These are phyloP conservation scores for Multifurca ochricompacta DNA, from an alignment of 768 basidiomycete genomes.

Conservation along the genomic window DNA sequence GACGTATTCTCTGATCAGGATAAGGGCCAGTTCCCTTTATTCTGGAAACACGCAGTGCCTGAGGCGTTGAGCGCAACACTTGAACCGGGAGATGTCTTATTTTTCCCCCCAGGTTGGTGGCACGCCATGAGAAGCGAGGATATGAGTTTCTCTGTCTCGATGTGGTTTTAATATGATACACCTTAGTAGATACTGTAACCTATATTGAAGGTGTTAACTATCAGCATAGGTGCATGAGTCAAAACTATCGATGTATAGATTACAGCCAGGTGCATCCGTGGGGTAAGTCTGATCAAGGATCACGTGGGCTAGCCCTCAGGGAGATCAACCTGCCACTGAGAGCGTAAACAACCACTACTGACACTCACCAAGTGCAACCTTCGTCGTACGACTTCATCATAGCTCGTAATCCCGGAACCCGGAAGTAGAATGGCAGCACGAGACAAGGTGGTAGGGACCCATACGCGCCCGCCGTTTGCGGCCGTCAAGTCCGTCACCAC, in stretches of 20 bases:
- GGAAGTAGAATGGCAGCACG: constrained; percentile 8
- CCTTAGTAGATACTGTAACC: background rate
- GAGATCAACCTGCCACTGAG: too few relatives aligned
- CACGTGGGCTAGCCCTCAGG: too few relatives aligned
- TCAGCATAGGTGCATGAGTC: background rate
- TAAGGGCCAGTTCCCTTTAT: constrained; percentile 38
- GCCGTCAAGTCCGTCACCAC: constrained; percentile 6
- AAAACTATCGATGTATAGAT: too few relatives aligned
- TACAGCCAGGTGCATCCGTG: too few relatives aligned
- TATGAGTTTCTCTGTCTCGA: constrained; percentile 79
- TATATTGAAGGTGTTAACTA: background rate
- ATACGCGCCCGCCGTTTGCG: constrained; percentile 6
- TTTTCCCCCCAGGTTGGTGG: constrained; percentile 93
- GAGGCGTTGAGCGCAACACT: constrained; percentile 55
- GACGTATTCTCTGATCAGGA: constrained; percentile 57
- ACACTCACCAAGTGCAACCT: constrained; percentile 13
- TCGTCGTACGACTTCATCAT: constrained; percentile 19
- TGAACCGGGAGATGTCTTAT: constrained; percentile 76
- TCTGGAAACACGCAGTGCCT: constrained; percentile 49
- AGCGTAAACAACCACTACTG: too few relatives aligned
- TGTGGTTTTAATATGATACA: constrained; percentile 65
- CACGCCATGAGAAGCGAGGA: constrained; percentile 83
- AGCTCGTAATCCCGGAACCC: background rate
- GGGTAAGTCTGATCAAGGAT: too few relatives aligned
- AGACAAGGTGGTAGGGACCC: background rate